Conservation (phyloP, 2,329 filamentous ascomycete species). For the Ramularia endophylla region DNA sequence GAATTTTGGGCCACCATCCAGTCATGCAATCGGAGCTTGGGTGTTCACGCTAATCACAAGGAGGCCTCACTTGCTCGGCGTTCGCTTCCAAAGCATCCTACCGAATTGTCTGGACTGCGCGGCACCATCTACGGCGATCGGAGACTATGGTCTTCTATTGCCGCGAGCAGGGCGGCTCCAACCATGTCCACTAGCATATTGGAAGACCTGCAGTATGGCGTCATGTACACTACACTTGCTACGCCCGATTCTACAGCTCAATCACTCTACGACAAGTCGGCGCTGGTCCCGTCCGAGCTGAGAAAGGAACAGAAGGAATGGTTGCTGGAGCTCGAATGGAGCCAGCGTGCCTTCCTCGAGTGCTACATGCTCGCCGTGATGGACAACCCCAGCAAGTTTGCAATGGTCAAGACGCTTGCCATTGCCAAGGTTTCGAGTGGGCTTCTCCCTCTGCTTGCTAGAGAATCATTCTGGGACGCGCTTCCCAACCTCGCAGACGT, state of each 20-base stretch:
- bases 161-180: conserved; percentile 7
- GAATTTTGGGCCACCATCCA: conserved; percentile 24
- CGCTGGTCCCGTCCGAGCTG: conserved; percentile 51
- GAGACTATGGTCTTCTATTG: conserved; percentile 17
- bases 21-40: conserved; percentile 17
- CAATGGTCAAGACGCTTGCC: conserved; percentile 52
- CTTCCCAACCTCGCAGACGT: conserved; percentile 51
- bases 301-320: conserved; percentile 61
- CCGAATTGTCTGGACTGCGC: conserved; percentile 15
- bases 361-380: conserved; percentile 61
- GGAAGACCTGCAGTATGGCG: conserved; percentile 15
- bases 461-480: conserved; percentile 56
- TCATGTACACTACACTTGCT: conserved; percentile 30
- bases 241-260: conserved; percentile 22
- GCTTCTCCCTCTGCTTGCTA: conserved; percentile 51
- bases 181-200: not conserved
- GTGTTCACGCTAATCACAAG: conserved; percentile 8
- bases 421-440: conserved; percentile 60
- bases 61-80: conserved; percentile 19
- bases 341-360: conserved; percentile 61
- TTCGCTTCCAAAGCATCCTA: conserved; percentile 8
- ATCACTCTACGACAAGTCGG: conserved; percentile 20
- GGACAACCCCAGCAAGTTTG: conserved; percentile 53
- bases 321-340: conserved; percentile 63
- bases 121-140: conserved; percentile 17